Evolutionary conservation across 495 filamentous ascomycete genomes (phyloP), one percentile per base, ranked within the genome.

Genomic region (Xylaria nigripes): DNA sequence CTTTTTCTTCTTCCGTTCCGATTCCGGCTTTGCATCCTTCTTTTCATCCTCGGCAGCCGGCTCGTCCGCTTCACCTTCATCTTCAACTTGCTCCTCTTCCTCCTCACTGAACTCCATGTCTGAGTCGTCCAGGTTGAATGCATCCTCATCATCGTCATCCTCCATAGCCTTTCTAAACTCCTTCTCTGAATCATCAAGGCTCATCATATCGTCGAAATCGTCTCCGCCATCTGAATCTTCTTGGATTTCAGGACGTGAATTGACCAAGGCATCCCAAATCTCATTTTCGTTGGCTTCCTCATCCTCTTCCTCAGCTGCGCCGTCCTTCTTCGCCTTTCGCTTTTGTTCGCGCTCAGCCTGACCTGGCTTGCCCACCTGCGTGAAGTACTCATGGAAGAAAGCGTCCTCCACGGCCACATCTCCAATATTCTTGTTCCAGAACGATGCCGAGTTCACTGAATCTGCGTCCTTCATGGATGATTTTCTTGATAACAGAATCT

Each of bases 341-440:
- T 76, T 77, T 55, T 68, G 69, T 16, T 68, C 60, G 55, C 82
- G 79, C 65, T 85, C 82, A 25, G 58, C 54, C 48, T 68, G 64
- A 25, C 70, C 74, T 48, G 77, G 79, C 67, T 87, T 92, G 42
- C 86, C 86, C 40, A 90, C 70, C 48, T 86, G 80, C 55, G 79
- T 82, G 68, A 98, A 97, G 80, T 97, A 98, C 53, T 86, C 82
- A 70, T 98, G 93, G 80, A 98, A 98, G 81, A 98, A 98, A 41
- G 87, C 89, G 61, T 98, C 94, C 62, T 98, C 90, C 0, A 84
- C 87, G 0, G 84, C 81, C 9, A 98, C 84, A 40, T 97, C 85
- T 45, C 86, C 84, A n/a, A 81, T 75, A 67, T 86, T 89, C 78
- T 87, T 86, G 61, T 84, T 85, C 90, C 90, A 96, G 78, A 98